A percentile compares a stretch with the other conserved stretches of the same genome.
These are phyloP conservation scores for Phytophthora sansomeana DNA, from an alignment of 352 stramenopile species.

Conservation along the genomic window DNA sequence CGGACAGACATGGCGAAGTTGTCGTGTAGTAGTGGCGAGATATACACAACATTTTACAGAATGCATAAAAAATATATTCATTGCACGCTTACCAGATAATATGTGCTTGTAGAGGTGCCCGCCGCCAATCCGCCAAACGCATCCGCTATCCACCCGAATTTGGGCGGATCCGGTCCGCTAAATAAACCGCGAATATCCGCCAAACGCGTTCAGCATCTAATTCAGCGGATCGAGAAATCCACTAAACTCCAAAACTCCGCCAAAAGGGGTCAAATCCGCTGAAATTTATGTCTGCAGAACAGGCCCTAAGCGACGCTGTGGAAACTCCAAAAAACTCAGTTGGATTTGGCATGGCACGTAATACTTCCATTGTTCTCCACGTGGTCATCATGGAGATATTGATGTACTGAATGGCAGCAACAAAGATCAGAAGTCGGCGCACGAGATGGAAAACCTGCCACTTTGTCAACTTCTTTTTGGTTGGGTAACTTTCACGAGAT, in stretches of 20 bases:
- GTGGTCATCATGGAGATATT: constrained; percentile 37
- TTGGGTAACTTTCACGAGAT: background rate
- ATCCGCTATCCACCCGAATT: background rate
- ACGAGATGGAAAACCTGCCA: constrained; percentile 36
- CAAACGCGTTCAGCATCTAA: background rate
- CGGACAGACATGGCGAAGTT: background rate
- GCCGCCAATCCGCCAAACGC: background rate
- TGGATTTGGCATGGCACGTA: constrained; percentile 27
- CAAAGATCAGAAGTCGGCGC: constrained; percentile 27
- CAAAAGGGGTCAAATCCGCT: background rate
- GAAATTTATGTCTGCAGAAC: background rate
- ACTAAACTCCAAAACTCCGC: background rate
- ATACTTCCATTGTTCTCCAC: constrained; percentile 22
- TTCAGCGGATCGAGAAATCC: background rate
- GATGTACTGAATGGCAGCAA: constrained; percentile 37
- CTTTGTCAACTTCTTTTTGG: constrained; percentile 27
- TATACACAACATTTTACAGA: no score
- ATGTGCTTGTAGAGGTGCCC: background rate
- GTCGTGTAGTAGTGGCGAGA: background rate
- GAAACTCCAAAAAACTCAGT: constrained; percentile 20
- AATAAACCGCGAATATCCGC: background rate
- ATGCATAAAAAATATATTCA: background rate
- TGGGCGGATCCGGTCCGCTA: no score
- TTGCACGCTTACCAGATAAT: background rate
- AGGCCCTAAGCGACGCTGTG: background rate